Conservation (phyloP, 192 early-diverging fungal species). For the Radiomyces spectabilis region DNA sequence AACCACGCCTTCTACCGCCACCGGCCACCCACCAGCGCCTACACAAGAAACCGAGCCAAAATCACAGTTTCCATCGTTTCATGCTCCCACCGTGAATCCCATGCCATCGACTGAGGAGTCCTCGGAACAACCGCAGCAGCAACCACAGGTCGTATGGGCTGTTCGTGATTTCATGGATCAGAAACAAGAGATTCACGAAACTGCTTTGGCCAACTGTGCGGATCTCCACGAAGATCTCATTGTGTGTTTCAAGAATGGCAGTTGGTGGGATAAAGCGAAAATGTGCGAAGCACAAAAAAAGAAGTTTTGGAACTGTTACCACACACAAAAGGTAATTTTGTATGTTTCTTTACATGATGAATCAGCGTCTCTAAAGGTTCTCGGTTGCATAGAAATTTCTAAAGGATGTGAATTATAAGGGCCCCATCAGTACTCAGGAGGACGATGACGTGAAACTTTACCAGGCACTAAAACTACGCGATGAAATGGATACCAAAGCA, state of each 20-base stretch:
- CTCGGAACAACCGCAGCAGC: neutral
- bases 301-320: conserved; percentile 28
- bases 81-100: conserved; percentile 8
- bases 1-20: too few species aligned
- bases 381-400: conserved; percentile 1
- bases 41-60: neutral
- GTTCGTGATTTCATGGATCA: conserved; percentile 19
- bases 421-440: conserved; percentile 8
- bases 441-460: neutral
- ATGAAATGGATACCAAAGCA: too few species aligned
- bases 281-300: conserved; percentile 33
- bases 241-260: conserved; percentile 28
- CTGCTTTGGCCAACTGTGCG: conserved; percentile 22
- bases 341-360: neutral
- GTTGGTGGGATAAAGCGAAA: conserved; percentile 33
- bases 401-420: conserved; percentile 9
- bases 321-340: conserved; percentile 19
- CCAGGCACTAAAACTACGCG: neutral
- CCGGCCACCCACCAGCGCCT: conserved; percentile 5
- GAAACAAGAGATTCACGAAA: conserved; percentile 22
- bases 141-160: conserved; percentile 9
- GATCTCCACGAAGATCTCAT: conserved; percentile 24
- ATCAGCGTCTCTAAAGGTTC: too few species aligned
- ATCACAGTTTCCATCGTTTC: neutral
- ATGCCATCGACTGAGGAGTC: neutral